Percentiles rank a stretch among this genome's conserved stretches.
These are phyloP conservation scores for Salix exigua DNA, from an alignment of 345 rosid species.

Conservation along the genomic window DNA sequence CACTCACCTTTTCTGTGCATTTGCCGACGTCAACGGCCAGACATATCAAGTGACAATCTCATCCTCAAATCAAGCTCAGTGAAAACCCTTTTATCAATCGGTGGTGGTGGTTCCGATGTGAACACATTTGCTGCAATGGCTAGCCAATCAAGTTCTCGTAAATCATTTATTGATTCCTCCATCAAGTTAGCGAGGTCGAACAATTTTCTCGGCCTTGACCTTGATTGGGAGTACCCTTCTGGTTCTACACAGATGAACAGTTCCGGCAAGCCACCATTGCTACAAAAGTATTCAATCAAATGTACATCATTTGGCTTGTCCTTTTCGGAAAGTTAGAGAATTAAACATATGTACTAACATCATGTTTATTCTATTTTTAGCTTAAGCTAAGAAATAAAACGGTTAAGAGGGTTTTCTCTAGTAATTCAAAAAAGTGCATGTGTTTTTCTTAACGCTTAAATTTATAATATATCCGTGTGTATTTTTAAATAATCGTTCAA, in stretches of 20 bases:
- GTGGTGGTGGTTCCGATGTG: slow-evolving; percentile 41
- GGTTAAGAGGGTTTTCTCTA: too few species aligned
- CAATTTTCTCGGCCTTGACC: slow-evolving; percentile 40
- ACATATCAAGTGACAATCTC: slow-evolving; percentile 41
- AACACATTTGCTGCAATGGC: slow-evolving; percentile 46
- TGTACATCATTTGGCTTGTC: too few species aligned
- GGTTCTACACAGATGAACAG: slow-evolving; percentile 8
- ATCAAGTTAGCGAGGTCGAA: slow-evolving; percentile 41
- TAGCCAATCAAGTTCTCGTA: slow-evolving; percentile 37
- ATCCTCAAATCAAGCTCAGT: slow-evolving; percentile 35
- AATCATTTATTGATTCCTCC: slow-evolving; percentile 55
- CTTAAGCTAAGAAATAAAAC: too few species aligned
- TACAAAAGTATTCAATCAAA: neutral
- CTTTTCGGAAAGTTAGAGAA: too few species aligned
- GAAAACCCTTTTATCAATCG: slow-evolving; percentile 55
- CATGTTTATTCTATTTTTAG: too few species aligned
- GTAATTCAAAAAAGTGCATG: too few species aligned
- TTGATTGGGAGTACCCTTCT: slow-evolving; percentile 12
- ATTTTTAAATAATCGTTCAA: too few species aligned
- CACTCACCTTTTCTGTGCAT: slow-evolving; percentile 62
- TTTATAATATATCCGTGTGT: too few species aligned
- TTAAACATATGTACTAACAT: too few species aligned
- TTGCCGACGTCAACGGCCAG: slow-evolving; percentile 41
- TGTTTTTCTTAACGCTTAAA: too few species aligned
- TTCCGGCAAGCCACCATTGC: slow-evolving; percentile 16